Percentiles rank a stretch among this genome's conserved stretches.
phyloP scores from a whole-genome alignment of 768 basidiomycete genomes.

The Pulveroboletus sp. region DNA sequence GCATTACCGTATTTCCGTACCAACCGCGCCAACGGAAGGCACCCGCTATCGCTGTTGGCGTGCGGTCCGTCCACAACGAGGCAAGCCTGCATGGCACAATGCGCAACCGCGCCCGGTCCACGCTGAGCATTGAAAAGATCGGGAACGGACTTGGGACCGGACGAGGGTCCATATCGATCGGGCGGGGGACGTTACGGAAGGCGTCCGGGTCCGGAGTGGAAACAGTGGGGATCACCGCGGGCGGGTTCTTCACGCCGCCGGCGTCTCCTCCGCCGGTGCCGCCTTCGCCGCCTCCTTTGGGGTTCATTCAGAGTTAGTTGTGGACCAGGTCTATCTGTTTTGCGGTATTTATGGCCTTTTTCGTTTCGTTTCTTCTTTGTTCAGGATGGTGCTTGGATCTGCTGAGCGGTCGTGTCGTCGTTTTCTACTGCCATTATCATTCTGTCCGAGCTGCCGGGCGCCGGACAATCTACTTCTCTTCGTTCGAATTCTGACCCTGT shows the following conservation, averaged over 20 bases:
- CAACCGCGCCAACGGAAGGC: conserved; percentile 43
- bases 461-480: background rate
- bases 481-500: too few species aligned
- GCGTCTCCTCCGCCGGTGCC: conserved; percentile 26
- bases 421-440: too few species aligned
- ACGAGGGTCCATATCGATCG: conserved; percentile 62
- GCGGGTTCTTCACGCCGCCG: conserved; percentile 72
- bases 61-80: conserved; percentile 37
- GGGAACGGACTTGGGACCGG: conserved; percentile 31
- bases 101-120: conserved; percentile 48
- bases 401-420: too few species aligned
- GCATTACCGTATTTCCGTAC: conserved; percentile 19
- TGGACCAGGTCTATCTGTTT: too few species aligned
- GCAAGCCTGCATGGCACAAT: conserved; percentile 29
- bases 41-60: conserved; percentile 17
- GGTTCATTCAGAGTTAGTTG: too few species aligned
- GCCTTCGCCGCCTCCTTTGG: conserved; percentile 4
- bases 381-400: background rate
- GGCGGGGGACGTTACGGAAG: conserved; percentile 59
- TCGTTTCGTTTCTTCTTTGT: too few species aligned
- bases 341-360: background rate
- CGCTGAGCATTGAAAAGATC: conserved; percentile 58
- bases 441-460: too few species aligned
- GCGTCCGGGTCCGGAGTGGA: conserved; percentile 69
- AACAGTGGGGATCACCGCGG: conserved; percentile 69